Base-by-base conservation (phyloP, 169 alveolate species). In the Cyclospora cayetanensis region DNA sequence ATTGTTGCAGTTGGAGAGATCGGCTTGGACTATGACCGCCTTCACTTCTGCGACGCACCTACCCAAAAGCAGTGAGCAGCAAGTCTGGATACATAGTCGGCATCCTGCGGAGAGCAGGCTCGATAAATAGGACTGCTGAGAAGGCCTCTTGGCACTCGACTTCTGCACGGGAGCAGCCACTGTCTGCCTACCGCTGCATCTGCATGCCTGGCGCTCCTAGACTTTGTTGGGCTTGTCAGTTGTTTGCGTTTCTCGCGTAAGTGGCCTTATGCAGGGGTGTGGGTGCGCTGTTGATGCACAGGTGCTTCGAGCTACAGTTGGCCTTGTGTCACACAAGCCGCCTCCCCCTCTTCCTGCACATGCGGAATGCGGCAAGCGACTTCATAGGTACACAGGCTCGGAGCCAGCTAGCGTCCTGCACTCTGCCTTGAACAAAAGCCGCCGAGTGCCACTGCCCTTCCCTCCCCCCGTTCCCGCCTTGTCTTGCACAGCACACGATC, bases 1-100 rank as follows among this genome's bases (percentile, higher is more conserved):
- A 94, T 97, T 46, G 97, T 94, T 31, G 97, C 97, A 18, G 91
- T 97, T 22, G 98, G 98, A 12, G 98, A 97, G 88, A 88, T 97
- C 9, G 98, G 98, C 4, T 92, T 97, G 50, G 98, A 97, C 74
- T 96, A 94, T 31, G 98, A 97, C 87, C 93, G 98, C 53, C 87
- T 95, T 20, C 92, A 91, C 55, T 97, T 96, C 93, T 96, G 98
- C 77, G 96, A 94, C 29, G 94, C 92, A 83, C 95, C 92, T 35
- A 94, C 94, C 18, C 98, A 97, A 85, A 95, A 95, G 79, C 96
- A 92, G 97, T 96, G 91, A 37, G 94, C 82, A 60, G n/a, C n/a
- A n/a, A n/a, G n/a, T n/a, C n/a, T n/a, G n/a, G n/a, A n/a, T n/a
- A n/a, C n/a, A n/a, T n/a, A n/a, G n/a, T n/a, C n/a, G n/a, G n/a